A percentile compares a stretch with the other conserved stretches of the same genome.
Conservation (phyloP, 805 yeast species). For the Lachancea sp. region DNA sequence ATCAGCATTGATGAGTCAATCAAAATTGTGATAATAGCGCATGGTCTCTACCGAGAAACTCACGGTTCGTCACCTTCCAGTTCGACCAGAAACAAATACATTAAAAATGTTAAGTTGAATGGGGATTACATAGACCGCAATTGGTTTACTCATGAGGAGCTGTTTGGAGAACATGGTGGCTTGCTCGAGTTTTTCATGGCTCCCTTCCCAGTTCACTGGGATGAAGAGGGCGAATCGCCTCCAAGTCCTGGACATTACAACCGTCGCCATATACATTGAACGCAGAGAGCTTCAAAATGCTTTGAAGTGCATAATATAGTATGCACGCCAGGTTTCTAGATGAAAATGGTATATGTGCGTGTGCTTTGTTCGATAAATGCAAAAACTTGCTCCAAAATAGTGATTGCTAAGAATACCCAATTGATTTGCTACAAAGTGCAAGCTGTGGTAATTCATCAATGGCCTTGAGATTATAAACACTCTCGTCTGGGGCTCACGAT, state of each 20-base stretch:
- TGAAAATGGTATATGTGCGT: too few species aligned
- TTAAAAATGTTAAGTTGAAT: conserved; percentile 29
- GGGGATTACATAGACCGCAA: conserved; percentile 26
- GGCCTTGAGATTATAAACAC: too few species aligned
- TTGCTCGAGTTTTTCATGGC: conserved; percentile 18
- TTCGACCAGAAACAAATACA: conserved; percentile 21
- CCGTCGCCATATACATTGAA: not conserved
- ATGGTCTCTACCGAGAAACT: conserved; percentile 15
- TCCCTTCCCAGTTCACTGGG: conserved; percentile 21
- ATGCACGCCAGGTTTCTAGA: too few species aligned
- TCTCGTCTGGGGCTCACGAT: too few species aligned
- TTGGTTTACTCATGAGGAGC: conserved; percentile 32
- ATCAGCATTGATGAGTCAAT: conserved; percentile 25
- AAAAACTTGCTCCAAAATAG: too few species aligned
- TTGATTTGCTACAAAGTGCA: too few species aligned
- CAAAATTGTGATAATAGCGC: conserved; percentile 22
- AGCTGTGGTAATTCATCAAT: too few species aligned
- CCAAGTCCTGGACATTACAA: conserved; percentile 24
- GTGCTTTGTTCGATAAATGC: too few species aligned
- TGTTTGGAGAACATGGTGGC: conserved; percentile 29
- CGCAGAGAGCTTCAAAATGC: too few species aligned
- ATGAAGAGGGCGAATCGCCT: conserved; percentile 21
- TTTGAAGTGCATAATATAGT: too few species aligned
- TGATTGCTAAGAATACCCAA: too few species aligned
- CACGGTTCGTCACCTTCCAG: not conserved